Percentiles rank a stretch among this genome's conserved stretches.
Evolutionary conservation across 768 basidiomycete genomes (phyloP).

Genomic region (Termitomyces eurrhizus): DNA sequence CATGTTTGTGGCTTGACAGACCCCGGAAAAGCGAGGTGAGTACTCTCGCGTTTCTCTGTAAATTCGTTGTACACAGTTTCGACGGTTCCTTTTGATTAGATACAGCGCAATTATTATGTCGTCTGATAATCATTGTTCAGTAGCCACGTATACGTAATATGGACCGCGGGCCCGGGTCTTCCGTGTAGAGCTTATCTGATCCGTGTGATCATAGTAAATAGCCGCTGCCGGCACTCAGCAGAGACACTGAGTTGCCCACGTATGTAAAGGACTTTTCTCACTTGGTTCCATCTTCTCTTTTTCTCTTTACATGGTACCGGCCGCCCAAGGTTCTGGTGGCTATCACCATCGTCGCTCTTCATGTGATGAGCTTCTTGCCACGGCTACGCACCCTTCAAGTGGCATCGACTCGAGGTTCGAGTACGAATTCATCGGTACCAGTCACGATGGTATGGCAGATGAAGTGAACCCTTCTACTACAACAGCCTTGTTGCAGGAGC

Average conservation of each 20-base stretch:
- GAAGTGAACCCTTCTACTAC: not conserved
- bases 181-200: conserved; percentile 7
- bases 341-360: conserved; percentile 23
- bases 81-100: not conserved
- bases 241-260: conserved; percentile 1
- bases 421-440: conserved; percentile 14
- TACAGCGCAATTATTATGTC: conserved; percentile 6
- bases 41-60: not conserved
- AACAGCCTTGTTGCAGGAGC: conserved; percentile 1
- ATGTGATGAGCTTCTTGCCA: conserved; percentile 24
- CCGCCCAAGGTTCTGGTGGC: not conserved
- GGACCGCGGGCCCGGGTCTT: not conserved
- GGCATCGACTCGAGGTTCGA: conserved; percentile 17
- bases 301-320: not conserved
- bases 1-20: conserved; percentile 39
- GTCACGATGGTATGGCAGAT: conserved; percentile 21
- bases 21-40: conserved; percentile 20
- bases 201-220: not conserved
- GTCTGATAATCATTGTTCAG: conserved; percentile 2
- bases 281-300: not conserved
- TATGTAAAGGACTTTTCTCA: conserved; percentile 6
- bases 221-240: not conserved
- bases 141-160: not conserved
- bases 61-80: not conserved
- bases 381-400: conserved; percentile 4